Base-by-base conservation (phyloP, 495 filamentous ascomycete genomes). In the Penicillium paxilli region DNA sequence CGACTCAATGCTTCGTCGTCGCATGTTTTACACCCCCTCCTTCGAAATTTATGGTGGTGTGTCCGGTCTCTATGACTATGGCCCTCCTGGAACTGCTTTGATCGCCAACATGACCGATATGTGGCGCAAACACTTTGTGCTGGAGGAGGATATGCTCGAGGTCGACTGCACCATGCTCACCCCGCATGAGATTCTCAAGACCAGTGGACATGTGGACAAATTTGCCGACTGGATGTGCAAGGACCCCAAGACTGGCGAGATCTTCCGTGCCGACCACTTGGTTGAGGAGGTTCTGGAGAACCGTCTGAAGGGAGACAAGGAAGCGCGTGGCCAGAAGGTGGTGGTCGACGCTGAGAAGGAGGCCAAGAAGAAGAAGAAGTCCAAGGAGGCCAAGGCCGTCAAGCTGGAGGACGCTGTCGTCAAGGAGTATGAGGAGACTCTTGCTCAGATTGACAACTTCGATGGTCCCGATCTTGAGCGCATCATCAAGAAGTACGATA, bases 171-270 rank as follows among this genome's bases (percentile, higher is more conserved):
- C 84, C 11, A 89, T 88, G 69, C 68, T 95, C 59, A 95, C 90
- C 48, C 94, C 94, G 20, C 81, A 91, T 54, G 89, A 93, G 35
- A 90, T 98, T 10, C 80, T 98, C 41, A 96, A 97, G 83, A 98
- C 94, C 21, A 91, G 86, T 66, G 94, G 95, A 53, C 94, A 98
- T 73, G 94, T 98, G 47, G 94, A 97, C 59, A 95, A 95, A 71
- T 98, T 98, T 69, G 88, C 91, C 60, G 95, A 98, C 70, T 97
- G 90, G 90, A 96, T 97, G 92, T 96, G 91, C 84, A 97, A 97
- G 73, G 94, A 98, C 70, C 91, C 92, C 48, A 94, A 96, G 78
- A 94, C 87, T 60, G 94, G 94, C 64, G 95, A 98, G 76, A 95
- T 97, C 53, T 86, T 97, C 70, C 84, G 94, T 54, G 92, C 94